A percentile compares a stretch with the other conserved stretches of the same genome.
phyloP scores from a whole-genome alignment of 257 asterid genomes.

The Thymus mandschuricus region DNA sequence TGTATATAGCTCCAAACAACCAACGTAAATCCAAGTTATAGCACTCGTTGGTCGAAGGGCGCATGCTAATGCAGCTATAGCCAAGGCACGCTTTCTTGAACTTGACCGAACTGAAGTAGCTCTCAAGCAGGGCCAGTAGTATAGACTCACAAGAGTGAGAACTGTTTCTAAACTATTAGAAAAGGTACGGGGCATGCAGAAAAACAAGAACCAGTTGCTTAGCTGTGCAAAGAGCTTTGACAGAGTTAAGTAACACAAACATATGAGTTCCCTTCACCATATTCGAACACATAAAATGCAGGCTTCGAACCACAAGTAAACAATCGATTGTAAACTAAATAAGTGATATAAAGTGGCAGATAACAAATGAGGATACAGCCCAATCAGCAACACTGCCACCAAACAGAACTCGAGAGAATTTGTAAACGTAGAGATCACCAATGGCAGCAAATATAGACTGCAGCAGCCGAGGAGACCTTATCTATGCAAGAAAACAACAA shows the following conservation, averaged over 20 bases:
- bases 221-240: conserved; percentile 79
- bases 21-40: conserved; percentile 84
- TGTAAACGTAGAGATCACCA: conserved; percentile 83
- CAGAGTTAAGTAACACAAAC: conserved; percentile 57
- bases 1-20: conserved; percentile 62
- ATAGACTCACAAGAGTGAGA: conserved; percentile 82
- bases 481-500: conserved; percentile 45
- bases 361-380: conserved; percentile 70
- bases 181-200: conserved; percentile 85
- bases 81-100: conserved; percentile 76
- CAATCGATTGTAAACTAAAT: conserved; percentile 8
- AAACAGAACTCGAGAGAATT: conserved; percentile 66
- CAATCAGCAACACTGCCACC: conserved; percentile 65
- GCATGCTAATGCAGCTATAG: conserved; percentile 80
- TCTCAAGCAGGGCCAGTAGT: conserved; percentile 94
- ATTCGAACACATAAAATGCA: neutral
- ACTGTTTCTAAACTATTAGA: conserved; percentile 91
- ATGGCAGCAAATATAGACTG: conserved; percentile 79
- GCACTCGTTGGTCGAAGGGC: conserved; percentile 97
- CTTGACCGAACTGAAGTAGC: conserved; percentile 37
- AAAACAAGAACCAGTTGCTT: conserved; percentile 95
- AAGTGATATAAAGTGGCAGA: neutral
- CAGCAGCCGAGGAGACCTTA: conserved; percentile 79
- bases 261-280: neutral
- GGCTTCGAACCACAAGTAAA: conserved; percentile 1